phyloP scores from a whole-genome alignment of 2,329 filamentous ascomycete genomes.

The Pleochaeta shiraiana region DNA sequence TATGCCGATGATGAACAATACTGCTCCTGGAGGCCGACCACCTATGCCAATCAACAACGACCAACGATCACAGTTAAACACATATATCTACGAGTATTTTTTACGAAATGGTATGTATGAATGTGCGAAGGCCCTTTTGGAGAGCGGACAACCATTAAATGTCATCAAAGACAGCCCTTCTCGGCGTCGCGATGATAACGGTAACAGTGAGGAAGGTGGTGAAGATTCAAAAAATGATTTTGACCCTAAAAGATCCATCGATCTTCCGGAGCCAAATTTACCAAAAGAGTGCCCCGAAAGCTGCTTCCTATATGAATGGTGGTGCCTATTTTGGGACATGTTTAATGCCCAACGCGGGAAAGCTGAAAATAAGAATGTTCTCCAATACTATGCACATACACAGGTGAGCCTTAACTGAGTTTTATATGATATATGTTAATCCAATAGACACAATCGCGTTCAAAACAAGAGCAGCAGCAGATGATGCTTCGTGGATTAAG shows the following conservation, averaged over 20 bases:
- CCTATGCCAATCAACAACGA: conserved; percentile 19
- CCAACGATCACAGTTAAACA: conserved; percentile 43
- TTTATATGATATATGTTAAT: neutral
- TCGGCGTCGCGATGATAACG: conserved; percentile 42
- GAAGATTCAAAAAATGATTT: conserved; percentile 63
- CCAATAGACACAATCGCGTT: conserved; percentile 39
- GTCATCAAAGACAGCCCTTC: conserved; percentile 46
- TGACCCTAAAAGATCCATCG: conserved; percentile 51
- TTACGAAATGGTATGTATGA: conserved; percentile 68
- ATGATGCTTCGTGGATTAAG: conserved; percentile 56
- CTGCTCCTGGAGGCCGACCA: conserved; percentile 16
- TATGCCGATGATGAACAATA: conserved; percentile 42
- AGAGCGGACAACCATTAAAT: conserved; percentile 43
- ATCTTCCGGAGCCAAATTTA: conserved; percentile 55
- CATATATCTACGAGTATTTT: conserved; percentile 84
- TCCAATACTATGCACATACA: conserved; percentile 60
- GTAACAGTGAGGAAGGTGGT: conserved; percentile 43
- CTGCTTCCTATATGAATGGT: conserved; percentile 95
- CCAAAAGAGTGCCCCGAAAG: conserved; percentile 42
- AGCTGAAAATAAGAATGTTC: conserved; percentile 37
- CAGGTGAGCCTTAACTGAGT: conserved; percentile 36
- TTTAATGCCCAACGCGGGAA: conserved; percentile 62
- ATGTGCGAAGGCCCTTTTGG: conserved; percentile 53
- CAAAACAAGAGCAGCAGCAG: conserved; percentile 57
- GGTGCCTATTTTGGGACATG: conserved; percentile 93